Percentiles rank a stretch among this genome's conserved stretches.
Evolutionary conservation across 164 flowering plant genomes (phyloP).

Genomic region (Tetracentron sinense): DNA sequence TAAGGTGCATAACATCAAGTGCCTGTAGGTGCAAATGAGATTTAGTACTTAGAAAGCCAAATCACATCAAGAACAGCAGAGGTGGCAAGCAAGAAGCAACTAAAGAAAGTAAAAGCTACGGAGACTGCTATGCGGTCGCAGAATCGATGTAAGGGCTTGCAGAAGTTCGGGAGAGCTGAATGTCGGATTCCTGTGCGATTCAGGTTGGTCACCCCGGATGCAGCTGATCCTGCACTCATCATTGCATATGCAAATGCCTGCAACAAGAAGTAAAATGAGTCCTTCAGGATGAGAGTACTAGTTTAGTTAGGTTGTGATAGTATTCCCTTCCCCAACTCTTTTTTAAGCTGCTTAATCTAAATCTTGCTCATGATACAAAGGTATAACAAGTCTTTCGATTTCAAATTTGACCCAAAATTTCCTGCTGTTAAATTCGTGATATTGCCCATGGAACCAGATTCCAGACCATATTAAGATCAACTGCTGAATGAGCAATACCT

Average conservation of each 20-base stretch:
- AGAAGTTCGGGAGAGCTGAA: conserved; percentile 72
- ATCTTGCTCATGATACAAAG: not conserved
- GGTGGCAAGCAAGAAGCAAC: conserved; percentile 58
- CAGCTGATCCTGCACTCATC: conserved; percentile 92
- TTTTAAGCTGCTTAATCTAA: not conserved
- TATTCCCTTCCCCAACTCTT: not conserved
- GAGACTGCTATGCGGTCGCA: conserved; percentile 75
- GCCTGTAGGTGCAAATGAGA: not conserved
- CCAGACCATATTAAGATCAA: too few relatives aligned
- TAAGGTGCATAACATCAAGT: not conserved
- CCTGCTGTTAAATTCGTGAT: too few relatives aligned
- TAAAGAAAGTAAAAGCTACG: conserved; percentile 64
- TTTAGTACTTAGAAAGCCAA: conserved; percentile 56
- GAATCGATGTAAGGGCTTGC: conserved; percentile 68
- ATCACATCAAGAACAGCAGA: conserved; percentile 61
- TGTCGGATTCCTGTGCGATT: conserved; percentile 82
- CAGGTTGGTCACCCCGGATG: conserved; percentile 78
- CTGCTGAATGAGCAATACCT: too few relatives aligned
- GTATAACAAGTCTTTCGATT: too few relatives aligned
- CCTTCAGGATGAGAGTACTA: not conserved
- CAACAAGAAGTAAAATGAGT: not conserved
- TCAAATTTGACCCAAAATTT: too few relatives aligned
- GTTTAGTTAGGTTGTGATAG: not conserved
- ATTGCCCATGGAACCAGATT: too few relatives aligned
- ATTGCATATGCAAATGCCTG: conserved; percentile 75